Evolutionary conservation across 2,329 filamentous ascomycete species (phyloP).

Genomic region (Fonsecaea monophora): DNA sequence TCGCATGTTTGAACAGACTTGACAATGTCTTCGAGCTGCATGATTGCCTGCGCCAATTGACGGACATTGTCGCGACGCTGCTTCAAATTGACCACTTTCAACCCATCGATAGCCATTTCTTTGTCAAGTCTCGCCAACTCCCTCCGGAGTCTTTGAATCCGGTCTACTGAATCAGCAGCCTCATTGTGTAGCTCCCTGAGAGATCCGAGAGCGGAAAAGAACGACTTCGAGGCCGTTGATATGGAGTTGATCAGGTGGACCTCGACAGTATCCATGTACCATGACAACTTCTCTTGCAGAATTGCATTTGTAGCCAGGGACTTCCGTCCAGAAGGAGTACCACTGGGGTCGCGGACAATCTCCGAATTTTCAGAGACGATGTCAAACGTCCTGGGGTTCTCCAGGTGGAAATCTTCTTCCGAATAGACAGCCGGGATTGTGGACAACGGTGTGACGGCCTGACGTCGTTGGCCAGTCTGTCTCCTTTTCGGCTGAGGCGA

Average conservation of each 20-base stretch:
- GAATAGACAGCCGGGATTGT: slow-evolving; percentile 95
- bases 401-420: slow-evolving; percentile 90
- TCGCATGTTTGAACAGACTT: slow-evolving; percentile 78
- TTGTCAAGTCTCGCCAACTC: slow-evolving; percentile 82
- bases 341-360: slow-evolving; percentile 76
- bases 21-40: slow-evolving; percentile 81
- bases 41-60: slow-evolving; percentile 79
- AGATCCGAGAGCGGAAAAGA: slow-evolving; percentile 92
- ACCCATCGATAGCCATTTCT: slow-evolving; percentile 82
- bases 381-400: slow-evolving; percentile 95
- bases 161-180: slow-evolving; percentile 85
- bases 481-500: slow-evolving; percentile 57
- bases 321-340: slow-evolving; percentile 69
- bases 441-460: slow-evolving; percentile 82
- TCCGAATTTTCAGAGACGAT: slow-evolving; percentile 95
- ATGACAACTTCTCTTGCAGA: slow-evolving; percentile 95
- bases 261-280: slow-evolving; percentile 99
- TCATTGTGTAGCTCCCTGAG: slow-evolving; percentile 90
- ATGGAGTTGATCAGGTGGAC: slow-evolving; percentile 97
- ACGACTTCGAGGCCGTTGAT: slow-evolving; percentile 91
- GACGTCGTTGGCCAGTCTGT: slow-evolving; percentile 62
- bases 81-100: slow-evolving; percentile 84
- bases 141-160: slow-evolving; percentile 79
- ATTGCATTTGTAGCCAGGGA: slow-evolving; percentile 95
- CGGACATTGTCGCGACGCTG: slow-evolving; percentile 82